Conservation (phyloP, 2,329 filamentous ascomycete genomes). For the Trematosphaeria pertusa region DNA sequence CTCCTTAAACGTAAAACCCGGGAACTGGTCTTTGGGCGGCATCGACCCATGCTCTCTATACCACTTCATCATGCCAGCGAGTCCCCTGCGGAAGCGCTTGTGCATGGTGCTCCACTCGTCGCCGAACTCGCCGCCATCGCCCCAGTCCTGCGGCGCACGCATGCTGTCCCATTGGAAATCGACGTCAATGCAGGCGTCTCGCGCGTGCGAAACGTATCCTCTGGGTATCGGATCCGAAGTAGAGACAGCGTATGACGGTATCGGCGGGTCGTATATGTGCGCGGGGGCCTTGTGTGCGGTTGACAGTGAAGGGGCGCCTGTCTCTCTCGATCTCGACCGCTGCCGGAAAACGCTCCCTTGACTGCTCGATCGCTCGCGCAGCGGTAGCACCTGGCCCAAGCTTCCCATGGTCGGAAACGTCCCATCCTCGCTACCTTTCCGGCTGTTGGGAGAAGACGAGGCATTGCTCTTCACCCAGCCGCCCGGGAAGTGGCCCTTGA, state of each 20-base stretch:
- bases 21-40: slow-evolving; percentile 40
- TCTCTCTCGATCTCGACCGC: slow-evolving; percentile 35
- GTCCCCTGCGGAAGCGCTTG: slow-evolving; percentile 79
- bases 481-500: slow-evolving; percentile 60
- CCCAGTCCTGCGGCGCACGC: slow-evolving; percentile 78
- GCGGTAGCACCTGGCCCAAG: slow-evolving; percentile 47
- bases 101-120: slow-evolving; percentile 99
- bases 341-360: slow-evolving; percentile 29
- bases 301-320: slow-evolving; percentile 24
- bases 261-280: slow-evolving; percentile 72
- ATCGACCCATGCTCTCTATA: slow-evolving; percentile 65
- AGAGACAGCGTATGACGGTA: slow-evolving; percentile 83
- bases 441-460: slow-evolving; percentile 16
- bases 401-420: slow-evolving; percentile 39
- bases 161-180: slow-evolving; percentile 98
- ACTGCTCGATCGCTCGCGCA: slow-evolving; percentile 58
- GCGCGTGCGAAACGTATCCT: slow-evolving; percentile 88
- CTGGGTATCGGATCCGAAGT: slow-evolving; percentile 80
- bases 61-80: slow-evolving; percentile 83
- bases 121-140: slow-evolving; percentile 83
- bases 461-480: slow-evolving; percentile 59
- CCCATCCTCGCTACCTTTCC: slow-evolving; percentile 27
- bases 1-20: slow-evolving; percentile 44
- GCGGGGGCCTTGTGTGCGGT: slow-evolving; percentile 31
- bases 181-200: slow-evolving; percentile 83